A percentile compares a stretch with the other conserved stretches of the same genome.
phyloP scores from a whole-genome alignment of 495 filamentous ascomycete species.

The Wilcoxina mikolae region DNA sequence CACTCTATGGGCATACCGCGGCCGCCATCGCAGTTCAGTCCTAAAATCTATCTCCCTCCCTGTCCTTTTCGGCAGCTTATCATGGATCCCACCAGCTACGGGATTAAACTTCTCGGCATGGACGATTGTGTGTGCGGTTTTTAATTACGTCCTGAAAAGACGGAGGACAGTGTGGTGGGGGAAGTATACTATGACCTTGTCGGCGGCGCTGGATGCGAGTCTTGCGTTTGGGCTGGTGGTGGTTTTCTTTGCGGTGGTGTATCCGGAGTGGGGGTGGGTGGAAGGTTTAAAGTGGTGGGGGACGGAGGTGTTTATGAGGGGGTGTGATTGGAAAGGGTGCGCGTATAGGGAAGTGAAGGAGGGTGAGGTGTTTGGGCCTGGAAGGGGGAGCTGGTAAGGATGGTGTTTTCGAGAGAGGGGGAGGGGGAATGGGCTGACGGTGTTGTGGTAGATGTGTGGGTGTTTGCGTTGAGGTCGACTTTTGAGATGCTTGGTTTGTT shows the following conservation, averaged over 20 bases:
- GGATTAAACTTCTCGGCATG: slow-evolving; percentile 73
- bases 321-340: slow-evolving; percentile 53
- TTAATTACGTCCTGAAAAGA: slow-evolving; percentile 58
- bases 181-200: slow-evolving; percentile 80
- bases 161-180: slow-evolving; percentile 62
- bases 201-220: slow-evolving; percentile 67
- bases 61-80: slow-evolving; percentile 55
- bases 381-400: slow-evolving; percentile 34
- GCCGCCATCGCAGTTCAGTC: slow-evolving; percentile 30
- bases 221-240: slow-evolving; percentile 64
- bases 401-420: too few relatives aligned
- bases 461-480: too few relatives aligned
- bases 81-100: slow-evolving; percentile 74
- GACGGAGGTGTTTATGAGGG: slow-evolving; percentile 51
- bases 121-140: slow-evolving; percentile 66
- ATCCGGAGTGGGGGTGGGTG: slow-evolving; percentile 52
- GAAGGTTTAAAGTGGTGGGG: slow-evolving; percentile 59
- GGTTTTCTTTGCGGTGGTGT: slow-evolving; percentile 69
- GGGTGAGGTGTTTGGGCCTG: slow-evolving; percentile 44
- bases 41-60: slow-evolving; percentile 55
- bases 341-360: slow-evolving; percentile 38
- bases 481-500: too few relatives aligned
- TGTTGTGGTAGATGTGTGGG: too few relatives aligned
- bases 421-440: too few relatives aligned
- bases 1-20: slow-evolving; percentile 33